Percentiles rank a stretch among this genome's conserved stretches.
phyloP scores from a whole-genome alignment of 129 eudicot species.

The Glebionis coronaria region DNA sequence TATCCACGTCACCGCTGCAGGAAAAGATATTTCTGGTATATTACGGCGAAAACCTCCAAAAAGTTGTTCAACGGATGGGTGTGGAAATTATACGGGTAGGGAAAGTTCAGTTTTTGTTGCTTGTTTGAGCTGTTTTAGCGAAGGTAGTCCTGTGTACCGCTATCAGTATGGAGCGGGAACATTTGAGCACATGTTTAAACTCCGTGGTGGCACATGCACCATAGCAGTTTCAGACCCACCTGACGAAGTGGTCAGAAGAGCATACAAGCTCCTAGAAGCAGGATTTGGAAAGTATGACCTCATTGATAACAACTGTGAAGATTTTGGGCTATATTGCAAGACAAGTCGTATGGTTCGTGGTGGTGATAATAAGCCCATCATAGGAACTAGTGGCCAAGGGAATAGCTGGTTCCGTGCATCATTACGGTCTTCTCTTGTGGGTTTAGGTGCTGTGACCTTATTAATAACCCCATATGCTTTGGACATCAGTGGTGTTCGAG shows the following conservation, averaged over 20 bases:
- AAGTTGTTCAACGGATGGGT: too few relatives aligned
- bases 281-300: constrained; percentile 1
- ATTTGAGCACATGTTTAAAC: background rate
- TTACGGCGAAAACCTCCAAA: background rate
- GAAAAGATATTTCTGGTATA: background rate
- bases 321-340: constrained; percentile 12
- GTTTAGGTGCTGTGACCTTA: too few relatives aligned
- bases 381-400: background rate
- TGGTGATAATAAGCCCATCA: background rate
- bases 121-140: too few relatives aligned
- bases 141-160: too few relatives aligned
- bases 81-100: too few relatives aligned
- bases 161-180: too few relatives aligned
- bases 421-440: too few relatives aligned
- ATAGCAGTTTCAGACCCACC: background rate
- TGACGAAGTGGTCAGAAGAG: background rate
- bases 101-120: too few relatives aligned
- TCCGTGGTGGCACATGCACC: constrained; percentile 5
- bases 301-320: constrained; percentile 1
- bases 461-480: too few relatives aligned
- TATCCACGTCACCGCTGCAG: too few relatives aligned
- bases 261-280: background rate
- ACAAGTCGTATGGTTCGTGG: background rate
- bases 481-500: too few relatives aligned
- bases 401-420: background rate